These are phyloP conservation scores for Sporothrix brasiliensis DNA, from an alignment of 2,329 filamentous ascomycete species.

Conservation along the genomic window DNA sequence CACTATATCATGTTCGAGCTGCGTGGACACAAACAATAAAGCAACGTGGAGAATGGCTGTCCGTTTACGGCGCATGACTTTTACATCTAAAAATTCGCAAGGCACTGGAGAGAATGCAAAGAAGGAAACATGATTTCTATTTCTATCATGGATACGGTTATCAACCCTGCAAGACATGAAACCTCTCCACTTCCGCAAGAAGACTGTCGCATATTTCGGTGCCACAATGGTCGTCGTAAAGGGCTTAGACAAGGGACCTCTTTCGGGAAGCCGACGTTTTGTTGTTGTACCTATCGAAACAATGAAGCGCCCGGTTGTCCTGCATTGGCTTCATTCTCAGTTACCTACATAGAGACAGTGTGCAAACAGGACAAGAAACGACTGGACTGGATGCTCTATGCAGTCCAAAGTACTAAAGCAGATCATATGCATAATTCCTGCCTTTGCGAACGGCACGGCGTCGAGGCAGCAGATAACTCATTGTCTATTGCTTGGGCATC, in stretches of 20 bases:
- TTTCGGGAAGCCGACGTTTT: too few species aligned
- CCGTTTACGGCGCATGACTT: neutral
- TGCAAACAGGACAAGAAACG: neutral
- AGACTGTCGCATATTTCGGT: neutral
- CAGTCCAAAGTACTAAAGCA: constrained; percentile 27
- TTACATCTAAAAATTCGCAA: too few species aligned
- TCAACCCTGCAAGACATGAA: neutral
- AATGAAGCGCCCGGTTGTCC: neutral
- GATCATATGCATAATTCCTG: constrained; percentile 22
- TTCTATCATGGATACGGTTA: neutral
- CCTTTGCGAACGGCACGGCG: neutral
- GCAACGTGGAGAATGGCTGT: neutral
- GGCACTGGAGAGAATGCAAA: neutral
- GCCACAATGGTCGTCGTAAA: too few species aligned
- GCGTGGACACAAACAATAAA: neutral
- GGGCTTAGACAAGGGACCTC: too few species aligned
- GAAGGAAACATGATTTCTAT: neutral
- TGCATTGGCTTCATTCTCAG: neutral
- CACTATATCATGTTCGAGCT: neutral
- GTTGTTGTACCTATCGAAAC: neutral
- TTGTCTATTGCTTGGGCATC: neutral
- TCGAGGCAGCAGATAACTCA: constrained; percentile 20
- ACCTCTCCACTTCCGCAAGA: neutral
- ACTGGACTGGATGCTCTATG: neutral
- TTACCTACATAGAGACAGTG: neutral